These are phyloP conservation scores for Gentiana straminea DNA, from an alignment of 257 asterid genomes.

Conservation along the genomic window DNA sequence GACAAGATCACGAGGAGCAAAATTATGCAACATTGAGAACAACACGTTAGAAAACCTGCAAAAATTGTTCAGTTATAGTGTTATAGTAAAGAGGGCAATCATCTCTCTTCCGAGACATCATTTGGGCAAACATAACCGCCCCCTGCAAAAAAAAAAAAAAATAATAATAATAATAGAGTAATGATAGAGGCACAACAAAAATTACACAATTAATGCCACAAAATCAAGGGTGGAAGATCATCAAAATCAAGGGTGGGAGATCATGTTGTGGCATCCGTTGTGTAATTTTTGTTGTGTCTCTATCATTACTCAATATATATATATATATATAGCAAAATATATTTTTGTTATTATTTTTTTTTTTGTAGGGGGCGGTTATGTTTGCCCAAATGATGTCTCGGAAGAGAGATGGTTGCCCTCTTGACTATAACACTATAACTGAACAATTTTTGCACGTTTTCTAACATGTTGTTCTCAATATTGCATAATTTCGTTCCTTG, in stretches of 20 bases:
- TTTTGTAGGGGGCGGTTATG: constrained; percentile 92
- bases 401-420: constrained; percentile 99
- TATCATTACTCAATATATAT: too few relatives aligned
- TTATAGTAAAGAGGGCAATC: constrained; percentile 98
- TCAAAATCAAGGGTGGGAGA: too few relatives aligned
- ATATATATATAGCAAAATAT: too few relatives aligned
- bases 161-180: background rate
- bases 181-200: too few relatives aligned
- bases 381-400: constrained; percentile 99
- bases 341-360: background rate
- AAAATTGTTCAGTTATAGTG: constrained; percentile 94
- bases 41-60: constrained; percentile 46
- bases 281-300: too few relatives aligned
- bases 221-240: too few relatives aligned
- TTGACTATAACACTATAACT: constrained; percentile 94
- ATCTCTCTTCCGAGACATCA: constrained; percentile 99
- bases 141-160: constrained; percentile 47
- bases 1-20: background rate
- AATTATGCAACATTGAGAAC: constrained; percentile 3
- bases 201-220: too few relatives aligned
- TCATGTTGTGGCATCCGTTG: too few relatives aligned
- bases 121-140: constrained; percentile 96
- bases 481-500: background rate
- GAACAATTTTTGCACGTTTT: constrained; percentile 96
- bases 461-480: background rate